Base-by-base conservation (phyloP, 169 alveolate genomes). In the Plasmodium malariae region DNA sequence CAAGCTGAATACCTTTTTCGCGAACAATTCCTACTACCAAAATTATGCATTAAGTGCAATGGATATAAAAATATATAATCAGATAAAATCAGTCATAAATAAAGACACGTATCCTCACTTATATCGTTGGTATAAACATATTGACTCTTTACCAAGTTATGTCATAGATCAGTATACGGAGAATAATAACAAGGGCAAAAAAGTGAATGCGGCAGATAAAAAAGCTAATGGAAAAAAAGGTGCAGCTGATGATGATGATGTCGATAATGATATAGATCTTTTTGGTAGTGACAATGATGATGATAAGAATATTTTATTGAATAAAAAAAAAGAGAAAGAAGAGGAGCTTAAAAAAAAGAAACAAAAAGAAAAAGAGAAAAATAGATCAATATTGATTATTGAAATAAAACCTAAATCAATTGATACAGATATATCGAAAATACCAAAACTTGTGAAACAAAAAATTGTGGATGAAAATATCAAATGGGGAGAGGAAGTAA, bases 401-500 rank as follows among this genome's bases (percentile, higher is more conserved):
- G 97, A 95, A 73, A 93, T 95, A 26, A 96, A 95, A 62, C 97
- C 97, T 57, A 94, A 94, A 54, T 88, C 95, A 19, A 91, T 92
- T 32, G 96, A 95, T 48, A 94, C 96, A 5, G 95, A 95, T 70
- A 88, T 95, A 60, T 94, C 90, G 36, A 95, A 94, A 71, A 94
- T 95, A 17, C 76, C 92, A 51, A 87, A 92, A 48, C 89, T 92
- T 36, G 96, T 95, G 30, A 94, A 93, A 93, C 86, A 83, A 12
- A 85, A 78, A 78, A 92, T 95, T 86, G 91, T 92, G 49, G 92
- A 95, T 63, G 97, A 95, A 71, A 96, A 97, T 55, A 88, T 95
- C 59, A 93, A 95, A 37, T 95, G 97, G 97, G 97, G 97, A 26
- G 97, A 93, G 45, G 96, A 93, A 48, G 91, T 93, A 43, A 93